phyloP scores from a whole-genome alignment of 805 yeast genomes.

The Kuraishia ogatae region DNA sequence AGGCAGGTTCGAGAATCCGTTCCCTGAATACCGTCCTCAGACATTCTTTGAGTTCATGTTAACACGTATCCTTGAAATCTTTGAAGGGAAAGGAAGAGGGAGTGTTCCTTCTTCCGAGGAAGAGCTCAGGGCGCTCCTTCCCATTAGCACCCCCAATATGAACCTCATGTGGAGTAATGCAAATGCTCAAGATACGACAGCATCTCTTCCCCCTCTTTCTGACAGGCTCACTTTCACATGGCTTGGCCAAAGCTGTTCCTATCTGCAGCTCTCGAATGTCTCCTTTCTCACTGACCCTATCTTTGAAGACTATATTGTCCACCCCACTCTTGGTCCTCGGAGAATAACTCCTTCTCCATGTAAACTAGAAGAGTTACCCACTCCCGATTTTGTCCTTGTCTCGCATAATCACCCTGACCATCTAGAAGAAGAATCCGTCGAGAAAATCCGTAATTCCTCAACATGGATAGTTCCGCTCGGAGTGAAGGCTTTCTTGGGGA shows the following conservation, averaged over 20 bases:
- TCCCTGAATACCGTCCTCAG: slow-evolving; percentile 82
- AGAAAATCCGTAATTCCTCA: slow-evolving; percentile 46
- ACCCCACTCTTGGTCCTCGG: slow-evolving; percentile 66
- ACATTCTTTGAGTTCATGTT: slow-evolving; percentile 78
- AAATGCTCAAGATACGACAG: slow-evolving; percentile 11
- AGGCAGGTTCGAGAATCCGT: slow-evolving; percentile 88
- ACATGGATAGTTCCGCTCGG: slow-evolving; percentile 90
- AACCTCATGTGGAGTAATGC: slow-evolving; percentile 23
- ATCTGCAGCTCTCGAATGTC: slow-evolving; percentile 61
- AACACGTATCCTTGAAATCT: slow-evolving; percentile 63
- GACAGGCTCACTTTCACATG: slow-evolving; percentile 67
- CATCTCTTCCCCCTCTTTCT: slow-evolving; percentile 22
- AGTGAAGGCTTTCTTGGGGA: slow-evolving; percentile 46
- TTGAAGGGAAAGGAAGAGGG: slow-evolving; percentile 52
- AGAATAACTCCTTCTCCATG: slow-evolving; percentile 78
- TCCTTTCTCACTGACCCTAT: slow-evolving; percentile 83
- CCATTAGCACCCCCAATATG: slow-evolving; percentile 49
- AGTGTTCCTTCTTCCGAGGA: slow-evolving; percentile 40
- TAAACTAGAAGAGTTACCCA: slow-evolving; percentile 49
- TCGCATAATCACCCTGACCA: slow-evolving; percentile 97
- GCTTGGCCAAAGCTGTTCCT: slow-evolving; percentile 89
- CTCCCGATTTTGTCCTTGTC: slow-evolving; percentile 66
- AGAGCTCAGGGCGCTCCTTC: slow-evolving; percentile 48
- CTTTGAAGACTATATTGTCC: slow-evolving; percentile 56
- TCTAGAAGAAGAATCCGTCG: slow-evolving; percentile 56